Evolutionary conservation across 2,329 filamentous ascomycete species (phyloP), one percentile per base, ranked within the genome.

Genomic region (Apiospora malaysiana): DNA sequence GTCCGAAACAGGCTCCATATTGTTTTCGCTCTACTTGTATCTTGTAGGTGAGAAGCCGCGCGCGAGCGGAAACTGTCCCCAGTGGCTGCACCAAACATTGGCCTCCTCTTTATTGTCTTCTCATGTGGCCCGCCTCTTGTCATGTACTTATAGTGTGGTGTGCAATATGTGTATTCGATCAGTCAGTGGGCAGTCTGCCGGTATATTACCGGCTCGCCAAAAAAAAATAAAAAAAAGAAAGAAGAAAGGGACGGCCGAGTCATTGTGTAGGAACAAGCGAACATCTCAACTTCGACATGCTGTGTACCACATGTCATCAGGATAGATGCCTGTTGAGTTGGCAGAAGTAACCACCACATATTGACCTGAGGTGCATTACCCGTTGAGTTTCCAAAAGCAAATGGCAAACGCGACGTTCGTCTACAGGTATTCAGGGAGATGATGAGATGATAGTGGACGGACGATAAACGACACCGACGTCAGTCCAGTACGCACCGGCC

Each of bases 261-360:
- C 51, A 59, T 59, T 37, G 51, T 59, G 25, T 56, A 27, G 51
- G 51, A 59, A 59, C 51, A 59, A 9, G 27, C 40, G 16, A 32
- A 9, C 56, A n/a, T 40, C 27, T 63, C 56, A 63, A 40, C 18
- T 14, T 18, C 32, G 56, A 21, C 56, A 63, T 63, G 56, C n/a
- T 9, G 32, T 40, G 56, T 27, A 37, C 51, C 51, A 21, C 51
- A 37, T 37, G 37, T 59, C 51, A 59, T 59, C 51, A 59, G 51
- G 51, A 59, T 59, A 59, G 51, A 37, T 59, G 51, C 51, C 32
- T 59, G 27, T 59, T 59, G 51, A 59, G 51, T 37, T 59, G 51
- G 51, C 51, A 59, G 27, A 10, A 37, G 51, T 37, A 18, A n/a
- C 51, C 32, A 16, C 10, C 32, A 16, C 10, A 49, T 49, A 25